phyloP scores from a whole-genome alignment of 108 stramenopile species.

The Pseudonitzschia delicatissima region DNA sequence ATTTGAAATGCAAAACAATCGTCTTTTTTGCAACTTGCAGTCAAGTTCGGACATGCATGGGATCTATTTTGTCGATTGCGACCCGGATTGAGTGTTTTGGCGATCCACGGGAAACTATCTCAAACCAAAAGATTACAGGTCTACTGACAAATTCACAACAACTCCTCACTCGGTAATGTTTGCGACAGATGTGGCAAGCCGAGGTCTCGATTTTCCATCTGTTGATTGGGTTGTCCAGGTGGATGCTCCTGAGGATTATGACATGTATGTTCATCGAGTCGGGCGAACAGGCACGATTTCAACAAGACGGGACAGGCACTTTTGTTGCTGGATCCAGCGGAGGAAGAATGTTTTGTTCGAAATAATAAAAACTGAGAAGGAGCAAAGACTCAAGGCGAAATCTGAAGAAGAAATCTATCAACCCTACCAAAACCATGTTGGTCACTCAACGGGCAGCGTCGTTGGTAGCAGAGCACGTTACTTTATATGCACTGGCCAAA shows the following conservation, averaged over 20 bases:
- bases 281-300: conserved; percentile 94
- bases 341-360: conserved; percentile 55
- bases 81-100: conserved; percentile 95
- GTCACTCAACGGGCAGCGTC: conserved; percentile 86
- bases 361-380: conserved; percentile 18
- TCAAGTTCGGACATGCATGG: conserved; percentile 94
- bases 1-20: conserved; percentile 92
- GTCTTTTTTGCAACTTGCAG: conserved; percentile 96
- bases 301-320: conserved; percentile 83
- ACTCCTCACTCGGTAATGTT: conserved; percentile 91
- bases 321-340: conserved; percentile 82
- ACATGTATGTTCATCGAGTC: conserved; percentile 92
- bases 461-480: conserved; percentile 74
- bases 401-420: conserved; percentile 83
- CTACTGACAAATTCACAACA: conserved; percentile 92
- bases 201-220: conserved; percentile 95
- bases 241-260: conserved; percentile 97
- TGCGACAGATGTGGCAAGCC: conserved; percentile 95
- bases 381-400: conserved; percentile 75
- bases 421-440: conserved; percentile 89
- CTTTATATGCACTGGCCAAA: conserved; percentile 76
- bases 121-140: conserved; percentile 92
- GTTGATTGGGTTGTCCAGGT: conserved; percentile 99
- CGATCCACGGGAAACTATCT: conserved; percentile 97
- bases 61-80: conserved; percentile 90